Base-by-base conservation (phyloP, 768 basidiomycete genomes). In the Rhodotorula paludigena region DNA sequence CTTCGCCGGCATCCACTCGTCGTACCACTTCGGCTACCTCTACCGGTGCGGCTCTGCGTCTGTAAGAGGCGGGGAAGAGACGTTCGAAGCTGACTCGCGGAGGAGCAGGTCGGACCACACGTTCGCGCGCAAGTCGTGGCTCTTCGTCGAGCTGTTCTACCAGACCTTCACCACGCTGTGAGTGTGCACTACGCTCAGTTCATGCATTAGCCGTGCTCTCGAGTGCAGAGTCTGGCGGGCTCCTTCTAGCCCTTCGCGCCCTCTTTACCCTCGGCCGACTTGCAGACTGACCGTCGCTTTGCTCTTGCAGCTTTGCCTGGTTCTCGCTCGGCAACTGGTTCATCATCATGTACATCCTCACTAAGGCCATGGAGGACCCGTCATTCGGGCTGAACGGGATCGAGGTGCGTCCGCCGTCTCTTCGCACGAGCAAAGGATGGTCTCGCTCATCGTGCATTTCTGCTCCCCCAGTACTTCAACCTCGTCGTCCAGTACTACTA, bases 1-100 rank as follows among this genome's bases (percentile, higher is more conserved):
- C 85, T 99, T 99, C 78, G 96, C 93, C 16, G 90, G 89, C 0
- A 86, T 98, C 23, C 92, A 98, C 80, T 87, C 88, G 64, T 89
- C 86, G 8, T 82, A 92, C 71, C 90, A 98, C 77, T 98, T 99
- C 79, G 87, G 89, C 72, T 97, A 97, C 77, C 85, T 99, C 47
- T 98, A 98, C 78, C 86, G 94, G 65, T 60, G 30, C 39, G 64
- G 42, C 21, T n/a, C 25, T 28, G 25, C 11, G 1, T 44, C 28
- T 28, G 6, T 20, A 20, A 20, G 41, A 18, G 11, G 41, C 15
- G 41, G 9, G 51, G 30, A 23, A 5, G 33, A 53, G 33, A 20
- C 30, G 23, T 18, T 20, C 11, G 41, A 42, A 42, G 41, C 12
- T 11, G 20, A 20, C 41, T 20, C 41, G 12, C 20, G 41, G 35